Base-by-base conservation (phyloP, 345 rosid species). In the Citrus australasica region DNA sequence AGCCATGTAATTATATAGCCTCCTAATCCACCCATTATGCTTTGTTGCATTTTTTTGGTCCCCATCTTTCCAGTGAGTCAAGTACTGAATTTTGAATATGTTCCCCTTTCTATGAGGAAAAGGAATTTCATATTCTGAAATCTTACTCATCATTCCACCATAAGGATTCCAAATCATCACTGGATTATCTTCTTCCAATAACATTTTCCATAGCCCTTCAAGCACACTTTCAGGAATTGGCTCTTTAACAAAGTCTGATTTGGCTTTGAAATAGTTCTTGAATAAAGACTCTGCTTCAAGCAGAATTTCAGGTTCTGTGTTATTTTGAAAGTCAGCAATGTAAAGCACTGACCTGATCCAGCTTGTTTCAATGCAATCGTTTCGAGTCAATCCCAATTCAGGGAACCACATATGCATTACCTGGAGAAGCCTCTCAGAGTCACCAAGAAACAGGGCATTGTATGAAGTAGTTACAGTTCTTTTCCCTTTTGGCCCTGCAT, bases 391-490 rank as follows among this genome's bases (percentile, higher is more conserved):
- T 17, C 42, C 69, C 42, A 65, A 65, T 33, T 65, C 69, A 10
- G 69, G 69, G 42, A 65, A 65, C 42, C 25, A 17, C 6, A 7
- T 38, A 17, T 65, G 42, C 69, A 65, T 32, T 33, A 65, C 69
- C 42, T 21, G 42, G 24, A 33, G 69, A 3, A 65, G 69, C 35
- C 69, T 65, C 3, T 32, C 69, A 33, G 42, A 4, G 4, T n/a
- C 69, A 32, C 69, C 42, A 65, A 65, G 69, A 32, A 65, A 65
- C 24, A 33, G 5, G 6, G 69, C 69, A 33, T 65, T 65, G 24
- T 65, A 65, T 32, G 69, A 65, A 65, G 40, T 33, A 2, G 69
- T 80, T 51, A 78, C 76, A 69, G 81, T 82, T 40, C n/a, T 76
- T 30, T 32, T 9, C 2, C 42, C 25, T 17, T 65, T 30, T 69